Evolutionary conservation across 257 asterid species (phyloP).

Genomic region (Striga asiatica): DNA sequence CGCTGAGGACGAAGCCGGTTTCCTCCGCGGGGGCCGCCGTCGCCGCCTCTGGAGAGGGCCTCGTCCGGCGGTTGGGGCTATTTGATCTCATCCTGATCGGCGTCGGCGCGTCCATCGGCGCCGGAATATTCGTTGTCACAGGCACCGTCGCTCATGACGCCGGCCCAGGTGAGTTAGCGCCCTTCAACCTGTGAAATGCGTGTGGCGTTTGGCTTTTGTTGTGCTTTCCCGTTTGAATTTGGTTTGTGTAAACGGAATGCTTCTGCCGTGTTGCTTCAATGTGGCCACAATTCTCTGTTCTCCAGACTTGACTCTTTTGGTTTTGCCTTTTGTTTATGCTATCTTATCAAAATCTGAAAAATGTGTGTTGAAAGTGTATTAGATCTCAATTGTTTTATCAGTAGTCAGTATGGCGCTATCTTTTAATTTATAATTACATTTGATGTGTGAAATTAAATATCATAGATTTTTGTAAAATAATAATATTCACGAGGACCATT

Average conservation of each 20-base stretch:
- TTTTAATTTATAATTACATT: too few relatives aligned
- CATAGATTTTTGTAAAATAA: too few relatives aligned
- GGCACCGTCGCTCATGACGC: slow-evolving; percentile 95
- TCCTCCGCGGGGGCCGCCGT: slow-evolving; percentile 28
- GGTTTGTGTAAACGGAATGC: neutral
- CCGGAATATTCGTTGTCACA: slow-evolving; percentile 90
- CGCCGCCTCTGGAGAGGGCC: slow-evolving; percentile 44
- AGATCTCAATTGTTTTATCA: too few relatives aligned
- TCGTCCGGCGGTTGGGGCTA: slow-evolving; percentile 67
- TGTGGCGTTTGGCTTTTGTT: neutral
- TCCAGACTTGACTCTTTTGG: too few relatives aligned
- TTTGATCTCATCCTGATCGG: slow-evolving; percentile 80
- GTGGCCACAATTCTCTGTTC: too few relatives aligned
- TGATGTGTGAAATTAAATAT: neutral
- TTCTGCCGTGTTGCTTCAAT: too few relatives aligned
- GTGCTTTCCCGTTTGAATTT: neutral
- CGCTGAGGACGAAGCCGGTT: slow-evolving; percentile 56
- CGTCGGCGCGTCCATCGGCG: slow-evolving; percentile 95
- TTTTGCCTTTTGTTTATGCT: too few relatives aligned
- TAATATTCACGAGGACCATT: too few relatives aligned
- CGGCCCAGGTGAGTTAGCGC: slow-evolving; percentile 90
- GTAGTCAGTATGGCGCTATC: too few relatives aligned
- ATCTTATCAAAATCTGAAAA: too few relatives aligned
- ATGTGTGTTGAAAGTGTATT: too few relatives aligned
- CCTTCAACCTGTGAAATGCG: neutral